These are phyloP conservation scores for Aspergillus indologenus DNA, from an alignment of 495 filamentous ascomycete species.

Conservation along the genomic window DNA sequence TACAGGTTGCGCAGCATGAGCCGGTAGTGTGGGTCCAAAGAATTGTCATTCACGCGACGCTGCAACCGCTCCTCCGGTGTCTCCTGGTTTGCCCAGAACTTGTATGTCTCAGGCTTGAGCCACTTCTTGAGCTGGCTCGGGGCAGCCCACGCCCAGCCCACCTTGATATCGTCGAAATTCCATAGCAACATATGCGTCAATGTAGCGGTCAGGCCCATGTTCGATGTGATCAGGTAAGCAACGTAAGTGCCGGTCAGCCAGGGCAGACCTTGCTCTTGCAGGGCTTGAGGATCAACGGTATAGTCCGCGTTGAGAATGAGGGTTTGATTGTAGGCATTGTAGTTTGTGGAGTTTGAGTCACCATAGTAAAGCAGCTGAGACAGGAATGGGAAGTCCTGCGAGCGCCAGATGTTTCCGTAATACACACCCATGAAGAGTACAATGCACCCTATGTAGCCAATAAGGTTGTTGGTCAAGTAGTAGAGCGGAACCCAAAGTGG, in stretches of 20 bases:
- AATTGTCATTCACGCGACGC: background rate
- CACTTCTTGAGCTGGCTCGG: constrained; percentile 3
- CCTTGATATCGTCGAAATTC: constrained; percentile 1
- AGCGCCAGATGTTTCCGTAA: constrained; percentile 6
- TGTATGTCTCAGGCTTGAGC: constrained; percentile 3
- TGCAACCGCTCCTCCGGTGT: constrained; percentile 1
- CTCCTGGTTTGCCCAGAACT: constrained; percentile 5
- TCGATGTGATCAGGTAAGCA: constrained; percentile 4
- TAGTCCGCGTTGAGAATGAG: constrained; percentile 1
- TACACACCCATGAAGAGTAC: constrained; percentile 3
- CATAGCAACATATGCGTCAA: constrained; percentile 4
- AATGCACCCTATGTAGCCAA: constrained; percentile 1
- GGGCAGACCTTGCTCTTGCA: constrained; percentile 2
- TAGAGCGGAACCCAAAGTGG: constrained; percentile 5
- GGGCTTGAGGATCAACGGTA: background rate
- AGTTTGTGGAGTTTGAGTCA: constrained; percentile 3
- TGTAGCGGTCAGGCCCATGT: constrained; percentile 4
- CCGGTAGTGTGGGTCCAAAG: constrained; percentile 1
- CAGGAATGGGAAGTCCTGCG: constrained; percentile 3
- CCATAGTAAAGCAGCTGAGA: constrained; percentile 5
- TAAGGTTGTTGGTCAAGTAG: constrained; percentile 5
- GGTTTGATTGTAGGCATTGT: constrained; percentile 3
- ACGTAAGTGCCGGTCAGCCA: constrained; percentile 5
- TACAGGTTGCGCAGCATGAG: constrained; percentile 2
- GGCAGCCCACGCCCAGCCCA: constrained; percentile 1